Conservation (phyloP, 495 filamentous ascomycete genomes). For the Mytilinidion resinicola region DNA sequence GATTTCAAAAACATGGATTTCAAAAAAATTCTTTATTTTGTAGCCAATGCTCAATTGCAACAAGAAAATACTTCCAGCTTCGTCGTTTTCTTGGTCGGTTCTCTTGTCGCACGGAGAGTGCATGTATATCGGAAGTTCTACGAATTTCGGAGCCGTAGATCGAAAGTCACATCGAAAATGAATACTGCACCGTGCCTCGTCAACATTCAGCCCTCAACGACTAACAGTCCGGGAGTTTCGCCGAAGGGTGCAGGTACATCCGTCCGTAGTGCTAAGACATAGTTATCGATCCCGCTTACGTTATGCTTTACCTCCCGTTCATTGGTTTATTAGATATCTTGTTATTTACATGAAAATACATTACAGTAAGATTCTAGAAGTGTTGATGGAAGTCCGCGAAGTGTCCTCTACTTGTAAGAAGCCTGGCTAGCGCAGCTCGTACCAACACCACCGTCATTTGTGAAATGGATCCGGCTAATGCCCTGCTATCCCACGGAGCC, state of each 20-base stretch:
- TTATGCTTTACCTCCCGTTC: neutral
- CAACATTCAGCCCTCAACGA: neutral
- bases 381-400: neutral
- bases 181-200: neutral
- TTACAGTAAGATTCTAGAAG: neutral
- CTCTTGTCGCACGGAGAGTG: too few species aligned
- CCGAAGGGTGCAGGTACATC: neutral
- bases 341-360: neutral
- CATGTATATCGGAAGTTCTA: constrained; percentile 1
- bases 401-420: neutral
- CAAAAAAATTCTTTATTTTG: too few species aligned
- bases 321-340: neutral
- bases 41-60: too few species aligned
- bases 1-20: too few species aligned
- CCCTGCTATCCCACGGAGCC: neutral
- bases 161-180: neutral
- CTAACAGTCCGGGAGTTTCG: neutral
- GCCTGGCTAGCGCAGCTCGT: neutral
- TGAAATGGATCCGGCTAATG: neutral
- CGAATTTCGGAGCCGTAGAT: neutral
- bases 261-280: neutral
- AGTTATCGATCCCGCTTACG: neutral
- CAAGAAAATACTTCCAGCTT: too few species aligned
- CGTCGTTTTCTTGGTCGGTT: too few species aligned
- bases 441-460: neutral